Evolutionary conservation across 2,329 filamentous ascomycete species (phyloP).

Genomic region (Rhinocladiella similis): DNA sequence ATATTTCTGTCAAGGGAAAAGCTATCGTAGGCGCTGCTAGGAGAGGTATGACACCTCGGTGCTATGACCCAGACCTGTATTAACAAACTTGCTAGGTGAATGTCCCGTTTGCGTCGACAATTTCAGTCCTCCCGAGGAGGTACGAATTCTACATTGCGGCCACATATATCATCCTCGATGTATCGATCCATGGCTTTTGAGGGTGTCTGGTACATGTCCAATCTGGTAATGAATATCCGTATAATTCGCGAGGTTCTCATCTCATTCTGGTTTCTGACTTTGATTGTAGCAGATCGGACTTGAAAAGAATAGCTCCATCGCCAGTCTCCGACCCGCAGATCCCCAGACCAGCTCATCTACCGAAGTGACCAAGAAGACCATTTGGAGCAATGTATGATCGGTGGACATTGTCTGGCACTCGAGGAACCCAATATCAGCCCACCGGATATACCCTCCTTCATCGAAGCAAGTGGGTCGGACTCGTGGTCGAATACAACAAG

Average conservation of each 20-base stretch:
- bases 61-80: not conserved
- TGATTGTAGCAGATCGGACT: too few species aligned
- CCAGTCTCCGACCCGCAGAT: too few species aligned
- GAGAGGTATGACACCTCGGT: not conserved
- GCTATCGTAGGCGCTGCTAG: not conserved
- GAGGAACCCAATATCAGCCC: too few species aligned
- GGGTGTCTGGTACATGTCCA: slow-evolving; percentile 8
- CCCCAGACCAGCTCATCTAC: too few species aligned
- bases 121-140: not conserved
- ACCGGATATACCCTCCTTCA: too few species aligned
- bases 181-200: slow-evolving; percentile 11
- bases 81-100: not conserved
- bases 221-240: slow-evolving; percentile 7
- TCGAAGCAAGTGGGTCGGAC: too few species aligned
- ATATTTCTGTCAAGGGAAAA: not conserved
- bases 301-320: too few species aligned
- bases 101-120: slow-evolving; percentile 7
- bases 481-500: too few species aligned
- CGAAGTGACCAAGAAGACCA: too few species aligned
- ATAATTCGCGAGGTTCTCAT: not conserved
- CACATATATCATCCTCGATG: slow-evolving; percentile 10
- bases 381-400: too few species aligned
- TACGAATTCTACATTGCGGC: slow-evolving; percentile 10
- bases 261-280: too few species aligned
- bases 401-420: too few species aligned